Evolutionary conservation across 768 basidiomycete species (phyloP).

Genomic region (Floccularia luteovirens): DNA sequence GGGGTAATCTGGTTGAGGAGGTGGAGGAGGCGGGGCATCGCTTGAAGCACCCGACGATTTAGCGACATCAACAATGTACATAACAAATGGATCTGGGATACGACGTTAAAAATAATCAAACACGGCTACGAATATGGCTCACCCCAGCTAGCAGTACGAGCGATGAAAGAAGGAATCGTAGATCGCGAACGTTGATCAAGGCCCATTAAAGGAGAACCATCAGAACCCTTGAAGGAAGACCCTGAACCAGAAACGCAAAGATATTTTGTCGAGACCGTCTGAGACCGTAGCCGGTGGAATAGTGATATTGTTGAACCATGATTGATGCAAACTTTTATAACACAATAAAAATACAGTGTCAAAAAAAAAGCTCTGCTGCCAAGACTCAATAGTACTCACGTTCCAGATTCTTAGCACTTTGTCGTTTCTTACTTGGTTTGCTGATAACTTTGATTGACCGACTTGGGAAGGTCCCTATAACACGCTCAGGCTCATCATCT

Average conservation of each 20-base stretch:
- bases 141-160: conserved; percentile 89
- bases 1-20: conserved; percentile 85
- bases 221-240: conserved; percentile 88
- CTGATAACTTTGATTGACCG: conserved; percentile 98
- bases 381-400: conserved; percentile 45
- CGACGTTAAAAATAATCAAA: conserved; percentile 4
- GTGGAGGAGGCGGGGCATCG: conserved; percentile 72
- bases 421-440: conserved; percentile 96
- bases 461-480: conserved; percentile 86
- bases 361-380: conserved; percentile 7
- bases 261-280: conserved; percentile 94
- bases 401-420: conserved; percentile 89
- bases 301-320: conserved; percentile 94
- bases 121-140: conserved; percentile 17
- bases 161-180: conserved; percentile 82
- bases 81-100: conserved; percentile 77
- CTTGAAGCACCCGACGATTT: conserved; percentile 73
- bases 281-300: conserved; percentile 93
- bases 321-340: conserved; percentile 76
- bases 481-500: conserved; percentile 74
- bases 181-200: conserved; percentile 63
- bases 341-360: conserved; percentile 6
- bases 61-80: conserved; percentile 95
- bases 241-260: conserved; percentile 93
- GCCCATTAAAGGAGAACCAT: conserved; percentile 81